Percentiles rank a stretch among this genome's conserved stretches.
Conservation (phyloP, 176 grass and related monocot species). For the Musa schizocarpa region DNA sequence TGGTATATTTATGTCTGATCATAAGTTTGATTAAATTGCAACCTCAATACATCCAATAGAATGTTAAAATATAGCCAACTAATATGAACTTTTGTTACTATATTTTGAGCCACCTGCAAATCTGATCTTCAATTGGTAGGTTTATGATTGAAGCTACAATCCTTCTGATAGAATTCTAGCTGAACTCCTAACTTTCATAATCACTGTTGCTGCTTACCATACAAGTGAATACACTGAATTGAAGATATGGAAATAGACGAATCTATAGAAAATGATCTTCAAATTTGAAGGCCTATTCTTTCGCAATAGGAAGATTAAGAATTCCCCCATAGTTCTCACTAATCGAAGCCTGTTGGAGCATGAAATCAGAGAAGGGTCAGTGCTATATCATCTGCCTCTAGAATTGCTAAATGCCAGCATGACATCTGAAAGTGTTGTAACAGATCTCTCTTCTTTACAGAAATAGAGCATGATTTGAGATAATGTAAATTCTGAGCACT, state of each 20-base stretch:
- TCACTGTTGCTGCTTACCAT: background rate
- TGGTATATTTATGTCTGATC: no score
- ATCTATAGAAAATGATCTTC: background rate
- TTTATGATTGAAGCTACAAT: no score
- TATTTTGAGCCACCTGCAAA: no score
- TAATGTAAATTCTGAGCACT: background rate
- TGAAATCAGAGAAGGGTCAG: background rate
- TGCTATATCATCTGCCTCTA: background rate
- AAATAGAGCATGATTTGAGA: background rate
- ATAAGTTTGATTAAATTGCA: no score
- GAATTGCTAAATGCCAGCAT: background rate
- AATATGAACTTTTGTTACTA: no score
- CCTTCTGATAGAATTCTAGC: no score
- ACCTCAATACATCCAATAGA: no score
- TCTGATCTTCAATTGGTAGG: no score
- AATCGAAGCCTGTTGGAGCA: background rate
- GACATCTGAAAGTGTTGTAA: no score
- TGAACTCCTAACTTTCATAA: background rate
- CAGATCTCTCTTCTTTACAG: no score
- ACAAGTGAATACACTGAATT: background rate
- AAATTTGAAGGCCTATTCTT: background rate
- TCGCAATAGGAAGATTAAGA: background rate
- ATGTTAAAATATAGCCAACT: no score
- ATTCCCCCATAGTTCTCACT: constrained; percentile 10
- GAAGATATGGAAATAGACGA: no score